Evolutionary conservation across 2,329 filamentous ascomycete species (phyloP).

Genomic region (Fusarium udum): DNA sequence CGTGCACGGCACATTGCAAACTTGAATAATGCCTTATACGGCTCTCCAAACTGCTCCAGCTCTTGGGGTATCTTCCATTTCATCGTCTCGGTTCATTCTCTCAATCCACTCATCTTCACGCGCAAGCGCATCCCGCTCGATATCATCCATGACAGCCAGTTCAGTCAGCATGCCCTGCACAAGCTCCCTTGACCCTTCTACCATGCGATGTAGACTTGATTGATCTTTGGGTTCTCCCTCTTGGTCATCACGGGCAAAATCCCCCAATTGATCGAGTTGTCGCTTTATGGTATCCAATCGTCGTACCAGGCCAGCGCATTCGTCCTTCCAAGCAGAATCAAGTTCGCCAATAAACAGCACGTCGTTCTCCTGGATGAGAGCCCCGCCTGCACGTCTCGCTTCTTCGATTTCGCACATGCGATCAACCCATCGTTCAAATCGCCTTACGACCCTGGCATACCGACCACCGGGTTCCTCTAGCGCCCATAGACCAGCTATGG

Average conservation of each 20-base stretch:
- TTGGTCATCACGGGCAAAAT: slow-evolving; percentile 16
- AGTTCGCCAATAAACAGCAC: slow-evolving; percentile 64
- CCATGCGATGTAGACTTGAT: slow-evolving; percentile 57
- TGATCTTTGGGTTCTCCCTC: slow-evolving; percentile 25
- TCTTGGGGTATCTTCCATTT: slow-evolving; percentile 49
- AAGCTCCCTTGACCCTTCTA: slow-evolving; percentile 59
- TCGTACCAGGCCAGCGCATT: slow-evolving; percentile 61
- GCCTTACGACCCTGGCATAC: slow-evolving; percentile 63
- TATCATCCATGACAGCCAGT: slow-evolving; percentile 67
- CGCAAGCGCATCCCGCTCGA: slow-evolving; percentile 66
- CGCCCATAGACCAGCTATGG: slow-evolving; percentile 66
- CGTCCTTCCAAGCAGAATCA: slow-evolving; percentile 67
- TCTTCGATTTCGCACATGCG: slow-evolving; percentile 58
- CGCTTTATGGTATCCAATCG: slow-evolving; percentile 65
- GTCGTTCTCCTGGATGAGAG: slow-evolving; percentile 48
- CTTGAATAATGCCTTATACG: slow-evolving; percentile 32
- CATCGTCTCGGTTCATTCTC: slow-evolving; percentile 58
- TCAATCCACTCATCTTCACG: slow-evolving; percentile 69
- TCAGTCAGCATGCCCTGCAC: slow-evolving; percentile 70
- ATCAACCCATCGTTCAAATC: slow-evolving; percentile 69
- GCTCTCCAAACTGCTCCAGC: slow-evolving; percentile 62
- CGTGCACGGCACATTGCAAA: neutral
- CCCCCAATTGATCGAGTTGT: slow-evolving; percentile 59
- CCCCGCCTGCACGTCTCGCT: slow-evolving; percentile 52
- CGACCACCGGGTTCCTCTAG: slow-evolving; percentile 65